Evolutionary conservation across 192 early-diverging fungal species (phyloP).

Genomic region (Dimargaris verticillata): DNA sequence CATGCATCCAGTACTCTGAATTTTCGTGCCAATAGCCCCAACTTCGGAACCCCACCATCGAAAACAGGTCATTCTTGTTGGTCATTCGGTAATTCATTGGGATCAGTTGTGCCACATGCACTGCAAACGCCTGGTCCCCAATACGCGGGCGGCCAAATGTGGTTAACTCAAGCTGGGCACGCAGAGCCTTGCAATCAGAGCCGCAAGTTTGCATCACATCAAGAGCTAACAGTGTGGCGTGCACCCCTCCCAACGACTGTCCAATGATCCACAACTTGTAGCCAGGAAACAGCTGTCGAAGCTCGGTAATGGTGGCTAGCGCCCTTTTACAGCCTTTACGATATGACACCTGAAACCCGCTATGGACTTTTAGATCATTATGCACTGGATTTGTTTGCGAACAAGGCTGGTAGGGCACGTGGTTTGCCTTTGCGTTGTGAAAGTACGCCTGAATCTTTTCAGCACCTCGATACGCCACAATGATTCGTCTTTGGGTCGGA

Average conservation of each 20-base stretch:
- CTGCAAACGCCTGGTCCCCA: not conserved
- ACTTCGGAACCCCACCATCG: not conserved
- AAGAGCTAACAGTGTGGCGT: conserved; percentile 2
- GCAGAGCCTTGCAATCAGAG: too few species aligned
- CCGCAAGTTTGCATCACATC: too few species aligned
- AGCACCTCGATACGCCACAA: not conserved
- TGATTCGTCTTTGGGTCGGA: not conserved
- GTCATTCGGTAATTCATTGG: not conserved
- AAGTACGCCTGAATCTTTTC: not conserved
- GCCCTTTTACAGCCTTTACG: too few species aligned
- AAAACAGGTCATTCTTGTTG: not conserved
- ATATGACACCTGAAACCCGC: not conserved
- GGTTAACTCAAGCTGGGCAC: not conserved
- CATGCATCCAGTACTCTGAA: not conserved
- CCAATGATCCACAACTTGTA: not conserved
- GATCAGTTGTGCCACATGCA: not conserved
- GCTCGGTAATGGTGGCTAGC: not conserved
- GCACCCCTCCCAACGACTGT: not conserved
- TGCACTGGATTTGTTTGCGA: not conserved
- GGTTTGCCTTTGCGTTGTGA: too few species aligned
- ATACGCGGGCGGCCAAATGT: not conserved
- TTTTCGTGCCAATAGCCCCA: not conserved
- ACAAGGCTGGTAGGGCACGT: not conserved
- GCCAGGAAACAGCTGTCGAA: not conserved
- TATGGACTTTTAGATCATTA: not conserved